phyloP scores from a whole-genome alignment of 1,139 yeast genomes.

The Yamadazyma taylorii region DNA sequence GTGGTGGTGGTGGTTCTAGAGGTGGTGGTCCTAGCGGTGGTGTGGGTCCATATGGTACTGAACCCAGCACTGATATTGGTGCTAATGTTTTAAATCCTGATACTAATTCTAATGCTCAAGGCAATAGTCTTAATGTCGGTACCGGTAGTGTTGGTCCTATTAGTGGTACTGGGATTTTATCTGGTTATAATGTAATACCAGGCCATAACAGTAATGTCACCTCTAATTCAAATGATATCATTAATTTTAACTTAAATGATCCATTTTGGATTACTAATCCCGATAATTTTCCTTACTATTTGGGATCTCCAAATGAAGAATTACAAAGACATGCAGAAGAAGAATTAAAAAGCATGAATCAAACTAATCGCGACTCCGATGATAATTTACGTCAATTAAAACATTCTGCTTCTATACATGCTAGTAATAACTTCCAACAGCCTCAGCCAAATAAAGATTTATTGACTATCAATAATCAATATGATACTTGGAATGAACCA shows the following conservation, averaged over 20 bases:
- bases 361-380: background rate
- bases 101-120: constrained; percentile 2
- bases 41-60: too few relatives aligned
- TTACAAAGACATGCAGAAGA: constrained; percentile 8
- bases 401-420: constrained; percentile 1
- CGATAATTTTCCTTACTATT: constrained; percentile 39
- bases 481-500: constrained; percentile 5
- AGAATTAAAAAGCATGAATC: constrained; percentile 3
- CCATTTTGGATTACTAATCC: constrained; percentile 48
- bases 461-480: constrained; percentile 7
- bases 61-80: too few relatives aligned
- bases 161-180: too few relatives aligned
- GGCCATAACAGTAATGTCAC: background rate
- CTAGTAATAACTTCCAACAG: constrained; percentile 5
- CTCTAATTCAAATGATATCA: constrained; percentile 11
- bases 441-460: constrained; percentile 9
- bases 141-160: too few relatives aligned
- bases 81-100: too few relatives aligned
- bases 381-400: background rate
- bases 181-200: background rate
- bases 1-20: too few relatives aligned
- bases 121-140: background rate
- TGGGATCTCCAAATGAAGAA: constrained; percentile 39
- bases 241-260: constrained; percentile 34
- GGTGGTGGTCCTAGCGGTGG: too few relatives aligned